These are phyloP conservation scores for Leccinum pachyderme DNA, from an alignment of 1,284 basidiomycete genomes.

Conservation along the genomic window DNA sequence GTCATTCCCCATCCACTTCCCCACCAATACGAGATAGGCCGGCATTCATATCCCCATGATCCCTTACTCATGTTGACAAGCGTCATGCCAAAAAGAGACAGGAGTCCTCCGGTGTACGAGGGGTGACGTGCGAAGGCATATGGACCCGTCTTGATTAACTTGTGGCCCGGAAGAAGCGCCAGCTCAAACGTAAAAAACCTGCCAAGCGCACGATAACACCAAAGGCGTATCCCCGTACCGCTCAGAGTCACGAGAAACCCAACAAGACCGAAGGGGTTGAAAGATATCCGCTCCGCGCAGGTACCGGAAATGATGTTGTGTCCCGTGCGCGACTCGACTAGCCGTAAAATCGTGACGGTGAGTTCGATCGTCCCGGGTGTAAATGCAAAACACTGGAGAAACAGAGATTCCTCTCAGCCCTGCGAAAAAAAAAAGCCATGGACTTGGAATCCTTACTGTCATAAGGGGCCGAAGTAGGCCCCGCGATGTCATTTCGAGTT, in stretches of 20 bases:
- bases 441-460: neutral
- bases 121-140: slow-evolving; percentile 30
- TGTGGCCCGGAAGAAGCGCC: slow-evolving; percentile 14
- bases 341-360: no score
- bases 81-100: slow-evolving; percentile 5
- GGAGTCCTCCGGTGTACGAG: slow-evolving; percentile 21
- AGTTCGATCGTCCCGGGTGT: neutral
- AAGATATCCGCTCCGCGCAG: neutral
- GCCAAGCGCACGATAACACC: slow-evolving; percentile 19
- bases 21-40: slow-evolving; percentile 6
- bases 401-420: neutral
- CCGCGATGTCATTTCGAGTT: neutral
- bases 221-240: neutral
- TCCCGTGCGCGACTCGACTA: neutral
- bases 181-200: slow-evolving; percentile 26
- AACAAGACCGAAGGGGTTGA: neutral
- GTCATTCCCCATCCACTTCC: slow-evolving; percentile 6
- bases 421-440: neutral
- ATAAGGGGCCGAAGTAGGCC: neutral
- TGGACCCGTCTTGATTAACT: slow-evolving; percentile 25
- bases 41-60: slow-evolving; percentile 15
- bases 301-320: neutral
- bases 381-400: neutral
- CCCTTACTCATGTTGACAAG: slow-evolving; percentile 6
- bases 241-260: neutral